A percentile compares a stretch with the other conserved stretches of the same genome.
phyloP scores from a whole-genome alignment of 2,329 filamentous ascomycete genomes.

The Biscogniauxia sp. region DNA sequence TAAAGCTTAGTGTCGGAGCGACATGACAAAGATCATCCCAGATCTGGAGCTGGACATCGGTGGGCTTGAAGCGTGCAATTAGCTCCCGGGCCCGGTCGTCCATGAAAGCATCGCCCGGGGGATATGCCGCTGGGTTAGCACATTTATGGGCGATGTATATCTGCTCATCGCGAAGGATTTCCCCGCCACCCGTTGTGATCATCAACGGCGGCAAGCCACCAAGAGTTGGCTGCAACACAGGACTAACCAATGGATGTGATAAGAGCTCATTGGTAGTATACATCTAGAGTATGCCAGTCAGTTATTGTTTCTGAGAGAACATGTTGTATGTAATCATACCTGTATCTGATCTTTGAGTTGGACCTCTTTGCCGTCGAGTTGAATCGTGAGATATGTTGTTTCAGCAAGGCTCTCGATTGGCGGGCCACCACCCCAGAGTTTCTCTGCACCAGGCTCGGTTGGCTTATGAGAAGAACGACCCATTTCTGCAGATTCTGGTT shows the following conservation, averaged over 20 bases:
- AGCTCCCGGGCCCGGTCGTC: constrained; percentile 59
- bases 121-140: constrained; percentile 76
- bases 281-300: constrained; percentile 42
- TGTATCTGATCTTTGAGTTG: constrained; percentile 91
- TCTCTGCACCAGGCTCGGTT: constrained; percentile 11
- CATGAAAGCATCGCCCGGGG: constrained; percentile 63
- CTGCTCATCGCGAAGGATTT: constrained; percentile 89
- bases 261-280: constrained; percentile 82
- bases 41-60: constrained; percentile 89
- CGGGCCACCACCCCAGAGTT: constrained; percentile 10
- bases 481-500: constrained; percentile 36
- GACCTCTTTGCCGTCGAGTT: constrained; percentile 67
- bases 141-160: constrained; percentile 95
- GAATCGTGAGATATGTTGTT: constrained; percentile 55
- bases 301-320: constrained; percentile 8
- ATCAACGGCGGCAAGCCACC: constrained; percentile 86
- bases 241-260: constrained; percentile 85
- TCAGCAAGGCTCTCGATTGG: constrained; percentile 20
- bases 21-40: constrained; percentile 97
- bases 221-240: constrained; percentile 80
- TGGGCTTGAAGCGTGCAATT: constrained; percentile 71
- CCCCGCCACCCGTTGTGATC: constrained; percentile 83
- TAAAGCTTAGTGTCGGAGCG: constrained; percentile 89
- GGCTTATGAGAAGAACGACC: constrained; percentile 21
- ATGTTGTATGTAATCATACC: constrained; percentile 40